Evolutionary conservation across 306 rosid species (phyloP).

Genomic region (Vigna hirtella): DNA sequence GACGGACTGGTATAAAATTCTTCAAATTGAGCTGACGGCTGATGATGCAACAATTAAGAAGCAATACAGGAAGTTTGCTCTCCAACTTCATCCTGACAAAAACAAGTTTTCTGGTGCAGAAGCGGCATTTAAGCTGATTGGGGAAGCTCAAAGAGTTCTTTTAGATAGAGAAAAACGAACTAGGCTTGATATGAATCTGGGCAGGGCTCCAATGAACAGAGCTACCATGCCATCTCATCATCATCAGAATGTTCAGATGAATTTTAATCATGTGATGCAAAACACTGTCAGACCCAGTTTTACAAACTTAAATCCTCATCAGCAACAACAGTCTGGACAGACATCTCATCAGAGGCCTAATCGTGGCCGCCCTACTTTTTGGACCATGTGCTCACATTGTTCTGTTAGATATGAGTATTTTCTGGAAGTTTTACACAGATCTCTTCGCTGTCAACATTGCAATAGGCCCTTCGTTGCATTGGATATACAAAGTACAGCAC

Average conservation of each 20-base stretch:
- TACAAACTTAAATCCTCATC: conserved; percentile 53
- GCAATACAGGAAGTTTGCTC: conserved; percentile 91
- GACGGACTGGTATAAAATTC: conserved; percentile 84
- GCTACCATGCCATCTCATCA: conserved; percentile 50
- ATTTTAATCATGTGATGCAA: conserved; percentile 51
- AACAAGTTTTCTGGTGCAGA: conserved; percentile 94
- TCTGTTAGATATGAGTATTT: conserved; percentile 61
- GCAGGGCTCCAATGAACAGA: conserved; percentile 49
- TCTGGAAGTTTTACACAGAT: conserved; percentile 61
- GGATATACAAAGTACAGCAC: conserved; percentile 54
- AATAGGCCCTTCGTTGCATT: conserved; percentile 65
- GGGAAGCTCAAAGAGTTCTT: conserved; percentile 89
- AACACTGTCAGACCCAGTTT: conserved; percentile 52
- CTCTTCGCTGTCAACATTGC: conserved; percentile 77
- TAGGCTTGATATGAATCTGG: conserved; percentile 60
- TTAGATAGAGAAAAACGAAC: conserved; percentile 74
- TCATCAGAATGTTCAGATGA: conserved; percentile 51
- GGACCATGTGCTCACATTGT: conserved; percentile 87
- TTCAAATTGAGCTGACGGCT: conserved; percentile 74
- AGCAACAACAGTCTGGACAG: conserved; percentile 55
- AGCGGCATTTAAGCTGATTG: conserved; percentile 93
- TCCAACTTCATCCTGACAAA: conserved; percentile 97
- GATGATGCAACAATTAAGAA: conserved; percentile 78
- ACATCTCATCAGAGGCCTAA: conserved; percentile 55
- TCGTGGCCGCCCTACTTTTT: conserved; percentile 61